These are phyloP conservation scores for Pythium apleroticum DNA, from an alignment of 352 stramenopile species.

Conservation along the genomic window DNA sequence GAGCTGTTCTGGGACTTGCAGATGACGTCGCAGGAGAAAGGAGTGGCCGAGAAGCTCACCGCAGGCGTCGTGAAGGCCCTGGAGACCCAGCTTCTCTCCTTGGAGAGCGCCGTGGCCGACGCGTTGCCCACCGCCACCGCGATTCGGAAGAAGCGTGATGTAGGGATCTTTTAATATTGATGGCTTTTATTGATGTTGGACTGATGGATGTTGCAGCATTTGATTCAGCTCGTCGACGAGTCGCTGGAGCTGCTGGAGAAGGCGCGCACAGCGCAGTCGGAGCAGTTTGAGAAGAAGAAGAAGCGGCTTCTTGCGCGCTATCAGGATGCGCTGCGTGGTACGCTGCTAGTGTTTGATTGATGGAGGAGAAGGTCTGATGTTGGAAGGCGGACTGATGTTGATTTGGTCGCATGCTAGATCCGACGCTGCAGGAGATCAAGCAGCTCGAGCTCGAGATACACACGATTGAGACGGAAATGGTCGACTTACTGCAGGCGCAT, in stretches of 20 bases:
- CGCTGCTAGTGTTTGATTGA: not conserved
- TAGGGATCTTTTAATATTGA: not conserved
- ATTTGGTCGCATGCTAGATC: slow-evolving; percentile 28
- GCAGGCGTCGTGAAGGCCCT: not conserved
- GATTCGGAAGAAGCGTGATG: slow-evolving; percentile 20
- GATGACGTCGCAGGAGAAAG: slow-evolving; percentile 18
- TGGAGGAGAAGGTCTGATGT: not conserved
- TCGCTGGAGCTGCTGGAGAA: slow-evolving; percentile 36
- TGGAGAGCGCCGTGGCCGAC: not conserved
- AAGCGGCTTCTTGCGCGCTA: slow-evolving; percentile 34
- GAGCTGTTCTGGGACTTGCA: slow-evolving; percentile 23
- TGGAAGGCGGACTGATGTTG: not conserved
- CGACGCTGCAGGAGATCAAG: slow-evolving; percentile 31
- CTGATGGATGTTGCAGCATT: slow-evolving; percentile 22
- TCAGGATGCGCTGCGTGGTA: slow-evolving; percentile 34
- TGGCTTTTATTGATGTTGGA: too few relatives aligned
- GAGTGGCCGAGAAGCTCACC: slow-evolving; percentile 7
- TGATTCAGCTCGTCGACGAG: slow-evolving; percentile 39
- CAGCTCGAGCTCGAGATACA: slow-evolving; percentile 42
- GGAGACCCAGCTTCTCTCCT: not conserved
- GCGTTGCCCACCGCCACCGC: not conserved
- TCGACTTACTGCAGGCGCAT: slow-evolving; percentile 49
- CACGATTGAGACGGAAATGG: slow-evolving; percentile 47
- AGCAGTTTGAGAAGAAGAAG: slow-evolving; percentile 33
- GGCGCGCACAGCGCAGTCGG: slow-evolving; percentile 35